These are phyloP conservation scores for Stromatinia cepivora DNA, from an alignment of 2,329 filamentous ascomycete genomes.

Conservation along the genomic window DNA sequence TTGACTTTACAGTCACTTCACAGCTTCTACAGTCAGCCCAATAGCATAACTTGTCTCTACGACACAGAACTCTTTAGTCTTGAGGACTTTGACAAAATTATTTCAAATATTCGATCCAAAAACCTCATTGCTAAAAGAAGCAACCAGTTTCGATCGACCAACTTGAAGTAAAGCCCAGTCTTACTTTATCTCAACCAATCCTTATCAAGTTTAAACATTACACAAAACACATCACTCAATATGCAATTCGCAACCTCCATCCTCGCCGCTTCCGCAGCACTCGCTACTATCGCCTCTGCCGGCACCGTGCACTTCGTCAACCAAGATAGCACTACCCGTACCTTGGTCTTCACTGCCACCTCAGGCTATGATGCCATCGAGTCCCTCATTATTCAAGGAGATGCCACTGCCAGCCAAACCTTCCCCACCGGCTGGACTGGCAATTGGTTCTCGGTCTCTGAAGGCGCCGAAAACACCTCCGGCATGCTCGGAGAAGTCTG, in stretches of 20 bases:
- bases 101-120: constrained; percentile 16
- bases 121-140: constrained; percentile 21
- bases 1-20: constrained; percentile 30
- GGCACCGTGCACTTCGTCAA: constrained; percentile 59
- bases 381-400: constrained; percentile 32
- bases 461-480: constrained; percentile 46
- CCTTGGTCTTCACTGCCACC: constrained; percentile 39
- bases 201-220: constrained; percentile 23
- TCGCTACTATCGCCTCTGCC: constrained; percentile 48
- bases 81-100: constrained; percentile 22
- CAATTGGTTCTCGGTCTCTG: constrained; percentile 48
- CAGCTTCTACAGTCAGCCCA: constrained; percentile 24
- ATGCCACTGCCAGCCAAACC: constrained; percentile 42
- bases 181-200: constrained; percentile 33
- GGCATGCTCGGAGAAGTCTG: constrained; percentile 56
- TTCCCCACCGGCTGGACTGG: constrained; percentile 46
- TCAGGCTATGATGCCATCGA: constrained; percentile 29
- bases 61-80: constrained; percentile 18
- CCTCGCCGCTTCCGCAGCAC: constrained; percentile 46
- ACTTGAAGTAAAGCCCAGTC: constrained; percentile 31
- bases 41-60: constrained; percentile 30
- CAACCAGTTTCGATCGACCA: constrained; percentile 30
- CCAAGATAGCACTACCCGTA: constrained; percentile 50
- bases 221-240: constrained; percentile 40
- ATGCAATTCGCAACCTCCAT: constrained; percentile 53